These are phyloP conservation scores for Aspergillus sp. DNA, from an alignment of 2,329 filamentous ascomycete species.

Conservation along the genomic window DNA sequence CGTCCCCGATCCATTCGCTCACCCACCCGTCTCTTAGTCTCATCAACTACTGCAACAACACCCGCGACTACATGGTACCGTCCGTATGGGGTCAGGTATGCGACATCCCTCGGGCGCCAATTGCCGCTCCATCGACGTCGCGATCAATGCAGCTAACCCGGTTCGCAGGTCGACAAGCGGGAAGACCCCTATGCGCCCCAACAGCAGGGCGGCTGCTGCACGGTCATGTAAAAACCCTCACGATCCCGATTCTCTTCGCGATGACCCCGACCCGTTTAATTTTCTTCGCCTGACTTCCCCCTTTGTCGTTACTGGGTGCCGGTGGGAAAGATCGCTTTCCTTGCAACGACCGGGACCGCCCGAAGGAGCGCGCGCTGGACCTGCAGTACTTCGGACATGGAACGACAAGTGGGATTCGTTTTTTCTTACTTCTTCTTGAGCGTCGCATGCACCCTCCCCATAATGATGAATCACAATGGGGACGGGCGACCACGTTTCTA, in stretches of 20 bases:
- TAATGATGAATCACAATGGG: not conserved
- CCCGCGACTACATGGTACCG: conserved; percentile 98
- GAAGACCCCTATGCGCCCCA: conserved; percentile 98
- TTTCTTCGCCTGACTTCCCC: conserved; percentile 14
- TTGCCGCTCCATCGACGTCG: not conserved
- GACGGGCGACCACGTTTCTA: conserved; percentile 7
- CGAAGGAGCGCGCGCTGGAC: conserved; percentile 21
- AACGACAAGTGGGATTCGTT: not conserved
- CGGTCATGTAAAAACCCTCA: conserved; percentile 71
- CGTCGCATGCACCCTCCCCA: not conserved
- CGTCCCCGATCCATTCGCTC: conserved; percentile 8
- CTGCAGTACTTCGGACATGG: conserved; percentile 18
- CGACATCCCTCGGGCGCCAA: conserved; percentile 9
- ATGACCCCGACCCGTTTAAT: conserved; percentile 18
- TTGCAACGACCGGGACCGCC: conserved; percentile 1
- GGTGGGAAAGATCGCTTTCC: not conserved
- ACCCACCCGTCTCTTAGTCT: conserved; percentile 58
- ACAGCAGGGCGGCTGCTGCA: conserved; percentile 88
- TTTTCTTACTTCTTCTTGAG: not conserved
- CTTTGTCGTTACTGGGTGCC: conserved; percentile 11
- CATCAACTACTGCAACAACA: conserved; percentile 97
- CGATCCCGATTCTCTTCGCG: not conserved
- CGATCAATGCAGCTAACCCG: conserved; percentile 3
- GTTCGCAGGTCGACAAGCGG: conserved; percentile 73
- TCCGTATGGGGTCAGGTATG: conserved; percentile 84